These are phyloP conservation scores for Mycena vulgaris DNA, from an alignment of 768 basidiomycete genomes.

Conservation along the genomic window DNA sequence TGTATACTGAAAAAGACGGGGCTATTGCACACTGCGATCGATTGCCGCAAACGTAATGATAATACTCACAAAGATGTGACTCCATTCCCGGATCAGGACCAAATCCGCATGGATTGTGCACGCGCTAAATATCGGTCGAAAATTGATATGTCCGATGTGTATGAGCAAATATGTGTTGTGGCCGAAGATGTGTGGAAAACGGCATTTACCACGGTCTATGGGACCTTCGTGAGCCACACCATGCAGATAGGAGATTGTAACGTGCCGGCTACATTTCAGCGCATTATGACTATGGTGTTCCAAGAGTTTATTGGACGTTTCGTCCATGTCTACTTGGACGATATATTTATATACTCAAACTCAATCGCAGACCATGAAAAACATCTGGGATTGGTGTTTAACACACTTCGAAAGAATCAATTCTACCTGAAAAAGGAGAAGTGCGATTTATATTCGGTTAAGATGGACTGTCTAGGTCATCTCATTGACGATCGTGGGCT, in stretches of 20 bases:
- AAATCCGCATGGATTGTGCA: slow-evolving; percentile 46
- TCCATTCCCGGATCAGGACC: slow-evolving; percentile 38
- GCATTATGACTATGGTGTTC: slow-evolving; percentile 58
- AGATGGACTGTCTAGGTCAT: too few relatives aligned
- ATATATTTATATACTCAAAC: slow-evolving; percentile 57
- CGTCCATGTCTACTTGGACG: slow-evolving; percentile 61
- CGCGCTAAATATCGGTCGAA: slow-evolving; percentile 46
- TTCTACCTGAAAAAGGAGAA: too few relatives aligned
- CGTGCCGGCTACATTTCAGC: slow-evolving; percentile 61
- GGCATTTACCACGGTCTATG: slow-evolving; percentile 43
- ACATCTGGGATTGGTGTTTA: slow-evolving; percentile 51
- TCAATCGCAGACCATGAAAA: slow-evolving; percentile 54
- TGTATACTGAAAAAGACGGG: not conserved
- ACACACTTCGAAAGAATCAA: slow-evolving; percentile 2
- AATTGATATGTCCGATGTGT: slow-evolving; percentile 52
- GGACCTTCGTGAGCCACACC: not conserved
- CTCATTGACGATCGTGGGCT: too few relatives aligned
- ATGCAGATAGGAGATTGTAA: slow-evolving; percentile 58
- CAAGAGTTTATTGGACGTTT: slow-evolving; percentile 52
- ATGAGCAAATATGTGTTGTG: slow-evolving; percentile 50
- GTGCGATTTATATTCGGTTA: too few relatives aligned
- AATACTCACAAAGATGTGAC: slow-evolving; percentile 59
- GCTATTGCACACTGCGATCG: slow-evolving; percentile 51
- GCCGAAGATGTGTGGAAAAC: slow-evolving; percentile 42
- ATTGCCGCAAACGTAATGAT: slow-evolving; percentile 53